Conservation (phyloP, 306 rosid species). For the Ziziphus jujuba region DNA sequence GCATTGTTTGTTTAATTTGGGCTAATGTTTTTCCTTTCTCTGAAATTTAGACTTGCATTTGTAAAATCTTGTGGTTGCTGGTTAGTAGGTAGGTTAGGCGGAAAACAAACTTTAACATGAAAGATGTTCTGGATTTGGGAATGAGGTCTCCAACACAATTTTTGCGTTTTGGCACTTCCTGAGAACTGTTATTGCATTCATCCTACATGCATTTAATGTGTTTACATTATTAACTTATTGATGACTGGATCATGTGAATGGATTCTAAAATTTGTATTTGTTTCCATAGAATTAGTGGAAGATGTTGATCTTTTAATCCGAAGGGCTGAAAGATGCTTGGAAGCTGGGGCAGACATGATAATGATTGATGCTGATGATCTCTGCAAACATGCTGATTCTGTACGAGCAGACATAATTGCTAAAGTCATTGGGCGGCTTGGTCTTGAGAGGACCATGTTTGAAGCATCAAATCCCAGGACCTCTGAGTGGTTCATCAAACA, state of each 20-base stretch:
- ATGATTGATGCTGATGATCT: slow-evolving; percentile 83
- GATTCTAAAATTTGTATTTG: slow-evolving; percentile 10
- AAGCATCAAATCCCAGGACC: slow-evolving; percentile 70
- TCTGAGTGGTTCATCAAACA: slow-evolving; percentile 90
- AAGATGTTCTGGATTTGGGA: background rate
- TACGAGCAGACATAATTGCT: slow-evolving; percentile 74
- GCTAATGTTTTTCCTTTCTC: too few species aligned
- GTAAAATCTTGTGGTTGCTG: background rate
- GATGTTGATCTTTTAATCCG: slow-evolving; percentile 85
- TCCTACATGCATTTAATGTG: too few species aligned
- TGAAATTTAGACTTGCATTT: background rate
- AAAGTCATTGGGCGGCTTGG: slow-evolving; percentile 92
- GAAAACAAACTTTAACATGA: background rate
- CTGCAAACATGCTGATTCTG: slow-evolving; percentile 52
- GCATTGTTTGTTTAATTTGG: too few species aligned
- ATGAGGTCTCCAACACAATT: background rate
- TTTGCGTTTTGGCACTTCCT: background rate
- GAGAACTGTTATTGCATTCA: background rate
- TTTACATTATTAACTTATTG: background rate
- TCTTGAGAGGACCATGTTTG: slow-evolving; percentile 91
- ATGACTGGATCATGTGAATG: too few species aligned
- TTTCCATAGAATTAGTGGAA: slow-evolving; percentile 69
- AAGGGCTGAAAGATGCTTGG: slow-evolving; percentile 91
- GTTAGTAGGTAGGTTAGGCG: background rate
- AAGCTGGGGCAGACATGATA: slow-evolving; percentile 97